Evolutionary conservation across 169 alveolate species (phyloP).

Genomic region (Eimeria sp.): DNA sequence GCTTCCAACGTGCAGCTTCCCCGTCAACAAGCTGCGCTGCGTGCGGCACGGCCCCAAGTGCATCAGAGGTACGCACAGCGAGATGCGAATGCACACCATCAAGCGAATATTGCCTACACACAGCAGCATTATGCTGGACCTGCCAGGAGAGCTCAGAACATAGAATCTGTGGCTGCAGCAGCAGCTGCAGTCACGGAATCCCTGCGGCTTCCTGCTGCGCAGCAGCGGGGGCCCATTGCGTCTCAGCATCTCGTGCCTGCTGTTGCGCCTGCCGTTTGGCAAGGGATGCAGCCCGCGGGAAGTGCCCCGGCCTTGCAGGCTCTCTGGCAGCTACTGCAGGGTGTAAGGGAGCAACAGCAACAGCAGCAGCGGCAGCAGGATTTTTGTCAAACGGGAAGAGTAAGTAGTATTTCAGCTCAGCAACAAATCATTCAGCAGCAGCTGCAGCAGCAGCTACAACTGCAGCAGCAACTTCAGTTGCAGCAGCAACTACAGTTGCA

Average conservation of each 20-base stretch:
- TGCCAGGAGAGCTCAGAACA: background rate
- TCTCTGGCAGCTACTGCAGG: slow-evolving; percentile 51
- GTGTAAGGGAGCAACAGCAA: slow-evolving; percentile 27
- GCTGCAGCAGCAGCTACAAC: slow-evolving; percentile 51
- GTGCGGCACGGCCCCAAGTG: slow-evolving; percentile 1
- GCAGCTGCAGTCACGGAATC: background rate
- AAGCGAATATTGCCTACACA: slow-evolving; percentile 4
- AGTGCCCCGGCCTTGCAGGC: background rate
- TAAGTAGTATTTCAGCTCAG: background rate
- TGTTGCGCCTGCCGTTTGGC: background rate
- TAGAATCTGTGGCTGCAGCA: background rate
- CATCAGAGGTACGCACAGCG: slow-evolving; percentile 15
- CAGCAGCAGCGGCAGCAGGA: slow-evolving; percentile 33
- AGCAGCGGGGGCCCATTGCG: background rate
- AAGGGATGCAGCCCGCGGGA: background rate
- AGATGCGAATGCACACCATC: background rate
- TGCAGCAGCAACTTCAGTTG: slow-evolving; percentile 34
- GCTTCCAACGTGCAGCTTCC: background rate
- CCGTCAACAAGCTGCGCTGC: slow-evolving; percentile 29
- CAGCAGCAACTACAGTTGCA: slow-evolving; percentile 21
- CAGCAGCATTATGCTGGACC: background rate
- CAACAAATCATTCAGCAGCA: slow-evolving; percentile 22
- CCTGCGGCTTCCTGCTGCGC: slow-evolving; percentile 19
- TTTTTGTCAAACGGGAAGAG: background rate
- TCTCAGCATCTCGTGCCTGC: slow-evolving; percentile 8